Percentiles rank a stretch among this genome's conserved stretches.
phyloP scores from a whole-genome alignment of 768 basidiomycete genomes.

The Hypholoma fasciculare region DNA sequence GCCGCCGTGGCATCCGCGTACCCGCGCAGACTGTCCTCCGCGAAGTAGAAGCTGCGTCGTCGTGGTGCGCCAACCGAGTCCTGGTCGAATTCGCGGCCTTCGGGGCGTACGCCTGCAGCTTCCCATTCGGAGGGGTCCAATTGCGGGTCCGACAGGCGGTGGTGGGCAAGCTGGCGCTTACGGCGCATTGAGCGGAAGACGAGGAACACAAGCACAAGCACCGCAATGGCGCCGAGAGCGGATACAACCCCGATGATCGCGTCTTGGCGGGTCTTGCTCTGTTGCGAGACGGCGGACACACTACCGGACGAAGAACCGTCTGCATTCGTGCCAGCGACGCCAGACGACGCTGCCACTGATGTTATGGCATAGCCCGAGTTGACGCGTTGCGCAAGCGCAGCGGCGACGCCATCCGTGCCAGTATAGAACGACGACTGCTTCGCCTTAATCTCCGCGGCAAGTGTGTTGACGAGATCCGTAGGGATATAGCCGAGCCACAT shows the following conservation, averaged over 20 bases:
- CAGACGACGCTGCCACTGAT: conserved; percentile 32
- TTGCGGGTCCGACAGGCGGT: conserved; percentile 64
- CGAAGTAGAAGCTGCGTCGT: conserved; percentile 81
- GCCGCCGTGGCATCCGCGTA: conserved; percentile 38
- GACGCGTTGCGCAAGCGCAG: conserved; percentile 64
- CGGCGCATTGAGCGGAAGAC: conserved; percentile 67
- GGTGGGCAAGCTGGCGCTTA: conserved; percentile 68
- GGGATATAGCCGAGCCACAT: conserved; percentile 76
- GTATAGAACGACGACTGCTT: conserved; percentile 67
- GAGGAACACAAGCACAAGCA: conserved; percentile 73
- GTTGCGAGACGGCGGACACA: background rate
- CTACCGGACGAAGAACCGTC: conserved; percentile 15
- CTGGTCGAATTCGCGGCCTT: conserved; percentile 75
- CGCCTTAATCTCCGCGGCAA: conserved; percentile 66
- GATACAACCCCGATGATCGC: conserved; percentile 92
- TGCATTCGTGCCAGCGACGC: background rate
- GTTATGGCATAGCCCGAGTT: conserved; percentile 65
- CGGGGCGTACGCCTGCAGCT: conserved; percentile 48
- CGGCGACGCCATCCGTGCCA: conserved; percentile 44
- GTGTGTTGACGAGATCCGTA: conserved; percentile 45
- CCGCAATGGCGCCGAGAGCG: conserved; percentile 75
- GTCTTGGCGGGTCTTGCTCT: conserved; percentile 61
- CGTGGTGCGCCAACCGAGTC: conserved; percentile 74
- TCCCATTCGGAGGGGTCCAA: conserved; percentile 18
- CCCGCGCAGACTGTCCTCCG: conserved; percentile 78